A percentile compares a stretch with the other conserved stretches of the same genome.
phyloP scores from a whole-genome alignment of 352 stramenopile species.

The Thalassiosira gravida region DNA sequence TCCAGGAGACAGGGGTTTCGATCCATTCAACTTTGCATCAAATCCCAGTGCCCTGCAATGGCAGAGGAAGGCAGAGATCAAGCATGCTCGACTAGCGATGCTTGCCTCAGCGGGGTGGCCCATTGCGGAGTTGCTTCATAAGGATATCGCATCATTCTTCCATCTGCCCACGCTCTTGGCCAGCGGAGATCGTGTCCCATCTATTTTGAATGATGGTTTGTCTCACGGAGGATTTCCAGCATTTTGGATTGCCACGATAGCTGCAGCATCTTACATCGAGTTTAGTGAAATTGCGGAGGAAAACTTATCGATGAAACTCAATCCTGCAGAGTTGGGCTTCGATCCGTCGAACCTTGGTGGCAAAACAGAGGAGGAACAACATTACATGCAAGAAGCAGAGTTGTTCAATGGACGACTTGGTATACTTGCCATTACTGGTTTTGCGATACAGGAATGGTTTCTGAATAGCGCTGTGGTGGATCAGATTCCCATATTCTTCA shows the following conservation, averaged over 20 bases:
- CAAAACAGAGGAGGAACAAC: slow-evolving; percentile 57
- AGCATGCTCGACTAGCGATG: slow-evolving; percentile 86
- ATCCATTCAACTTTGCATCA: slow-evolving; percentile 79
- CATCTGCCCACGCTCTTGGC: slow-evolving; percentile 62
- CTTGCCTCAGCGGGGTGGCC: slow-evolving; percentile 84
- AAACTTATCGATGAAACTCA: too few species aligned
- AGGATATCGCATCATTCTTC: slow-evolving; percentile 69
- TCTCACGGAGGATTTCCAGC: slow-evolving; percentile 77
- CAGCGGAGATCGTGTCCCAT: slow-evolving; percentile 74
- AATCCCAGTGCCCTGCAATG: slow-evolving; percentile 68
- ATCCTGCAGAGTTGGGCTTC: slow-evolving; percentile 80
- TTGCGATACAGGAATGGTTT: slow-evolving; percentile 84
- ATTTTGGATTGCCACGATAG: slow-evolving; percentile 79
- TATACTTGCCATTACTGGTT: slow-evolving; percentile 86
- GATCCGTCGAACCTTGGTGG: too few species aligned
- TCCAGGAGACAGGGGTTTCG: slow-evolving; percentile 82
- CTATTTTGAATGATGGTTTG: slow-evolving; percentile 85
- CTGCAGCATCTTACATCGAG: too few species aligned
- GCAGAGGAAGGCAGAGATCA: slow-evolving; percentile 85
- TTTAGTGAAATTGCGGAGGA: too few species aligned
- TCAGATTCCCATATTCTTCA: slow-evolving; percentile 86
- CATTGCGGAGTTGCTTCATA: slow-evolving; percentile 80
- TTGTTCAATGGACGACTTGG: slow-evolving; percentile 86
- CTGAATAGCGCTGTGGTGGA: slow-evolving; percentile 79
- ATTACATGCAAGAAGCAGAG: slow-evolving; percentile 79